phyloP scores from a whole-genome alignment of 2,329 filamentous ascomycete genomes.

The Xylariales sp. region DNA sequence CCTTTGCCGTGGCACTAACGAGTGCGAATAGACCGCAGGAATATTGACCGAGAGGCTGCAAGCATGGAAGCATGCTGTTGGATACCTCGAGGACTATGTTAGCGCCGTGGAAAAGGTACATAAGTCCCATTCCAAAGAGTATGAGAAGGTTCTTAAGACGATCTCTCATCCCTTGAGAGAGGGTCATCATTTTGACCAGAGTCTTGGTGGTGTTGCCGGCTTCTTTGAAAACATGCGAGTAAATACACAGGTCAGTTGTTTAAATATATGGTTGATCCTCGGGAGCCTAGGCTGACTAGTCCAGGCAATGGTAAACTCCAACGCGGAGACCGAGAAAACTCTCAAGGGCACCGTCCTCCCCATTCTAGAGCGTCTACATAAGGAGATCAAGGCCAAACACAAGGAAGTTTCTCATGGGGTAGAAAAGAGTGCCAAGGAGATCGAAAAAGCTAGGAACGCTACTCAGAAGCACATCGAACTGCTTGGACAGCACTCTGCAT shows the following conservation, averaged over 20 bases:
- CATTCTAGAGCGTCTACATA: slow-evolving; percentile 88
- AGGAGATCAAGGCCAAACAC: slow-evolving; percentile 95
- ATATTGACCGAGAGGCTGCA: slow-evolving; percentile 88
- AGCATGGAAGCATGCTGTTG: slow-evolving; percentile 96
- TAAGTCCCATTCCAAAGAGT: slow-evolving; percentile 88
- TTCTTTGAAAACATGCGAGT: slow-evolving; percentile 94
- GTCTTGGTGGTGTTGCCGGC: slow-evolving; percentile 84
- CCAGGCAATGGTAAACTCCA: slow-evolving; percentile 85
- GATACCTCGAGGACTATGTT: slow-evolving; percentile 91
- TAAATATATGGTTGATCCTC: no score
- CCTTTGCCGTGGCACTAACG: slow-evolving; percentile 17
- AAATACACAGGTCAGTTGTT: slow-evolving; percentile 76
- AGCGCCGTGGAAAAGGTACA: slow-evolving; percentile 86
- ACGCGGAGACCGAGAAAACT: slow-evolving; percentile 90
- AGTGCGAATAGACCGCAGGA: slow-evolving; percentile 70
- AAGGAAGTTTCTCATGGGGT: slow-evolving; percentile 89
- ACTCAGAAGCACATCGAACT: slow-evolving; percentile 98
- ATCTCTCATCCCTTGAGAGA: slow-evolving; percentile 88
- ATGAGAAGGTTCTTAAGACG: slow-evolving; percentile 93
- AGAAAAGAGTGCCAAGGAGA: slow-evolving; percentile 86
- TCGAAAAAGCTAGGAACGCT: slow-evolving; percentile 85
- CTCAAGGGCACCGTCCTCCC: slow-evolving; percentile 88
- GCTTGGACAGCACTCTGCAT: slow-evolving; percentile 84
- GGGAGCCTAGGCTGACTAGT: slow-evolving; percentile 28
- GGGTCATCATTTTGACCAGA: slow-evolving; percentile 92